Base-by-base conservation (phyloP, 805 yeast genomes). In the Limtongozyma cylindracea region DNA sequence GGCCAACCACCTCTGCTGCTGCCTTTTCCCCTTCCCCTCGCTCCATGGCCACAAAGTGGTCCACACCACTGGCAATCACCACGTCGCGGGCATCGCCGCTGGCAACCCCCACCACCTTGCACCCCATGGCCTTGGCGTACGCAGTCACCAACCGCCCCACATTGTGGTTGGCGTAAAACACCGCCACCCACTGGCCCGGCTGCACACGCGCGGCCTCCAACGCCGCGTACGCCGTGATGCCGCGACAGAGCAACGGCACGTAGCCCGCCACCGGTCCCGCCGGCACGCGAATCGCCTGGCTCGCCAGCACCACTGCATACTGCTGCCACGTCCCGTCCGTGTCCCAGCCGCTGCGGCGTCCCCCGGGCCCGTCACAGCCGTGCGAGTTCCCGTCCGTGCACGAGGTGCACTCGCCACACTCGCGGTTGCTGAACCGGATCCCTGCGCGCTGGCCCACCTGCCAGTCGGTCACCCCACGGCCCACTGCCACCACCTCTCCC, bases 251-350 rank as follows among this genome's bases (percentile, higher is more conserved):
- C 39, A 76, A 64, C 34, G 92, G 91, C 8, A 91, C 67, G 29
- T 64, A 60, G 31, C 52, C 56, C 24, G 84, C 80, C 35, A 76
- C 82, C 19, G 73, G 51, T 26, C 68, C 72, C 36, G 56, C 38
- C 27, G 91, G 82, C 35, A 77, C 65, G 33, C 58, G 53, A 19
- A 91, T 91, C 19, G 88, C 91, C 41, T 76, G 91, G 26, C 70
- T 60, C 19, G 84, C 88, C 44, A 74, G 82, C 19, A 84, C 91
- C 20, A 82, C 66, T 23, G 80, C 80, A 45, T 74, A 77, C 50
- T 77, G 77, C 49, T 77, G 91, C 69, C 77, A 74, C 17, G 91
- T 66, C 33, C 92, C 92, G 45, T 78, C 84, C 39, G 69, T 80
- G 20, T 82, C 70, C 63, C 72, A 77, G 37, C 92, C 92, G 12